Evolutionary conservation across 495 filamentous ascomycete genomes (phyloP).

Genomic region (Penicillium lividum): DNA sequence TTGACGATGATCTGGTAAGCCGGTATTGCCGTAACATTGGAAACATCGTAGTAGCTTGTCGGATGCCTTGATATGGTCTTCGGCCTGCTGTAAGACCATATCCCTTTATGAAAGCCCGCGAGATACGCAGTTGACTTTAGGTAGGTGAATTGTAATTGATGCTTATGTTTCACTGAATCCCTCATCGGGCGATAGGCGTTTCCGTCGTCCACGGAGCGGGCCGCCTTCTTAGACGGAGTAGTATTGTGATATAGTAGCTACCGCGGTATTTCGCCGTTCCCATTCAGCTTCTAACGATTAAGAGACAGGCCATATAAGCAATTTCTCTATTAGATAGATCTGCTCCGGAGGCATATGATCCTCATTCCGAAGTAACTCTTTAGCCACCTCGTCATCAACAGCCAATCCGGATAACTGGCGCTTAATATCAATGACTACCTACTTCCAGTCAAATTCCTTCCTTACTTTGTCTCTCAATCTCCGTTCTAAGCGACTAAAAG

Average conservation of each 20-base stretch:
- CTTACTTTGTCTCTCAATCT: conserved; percentile 6
- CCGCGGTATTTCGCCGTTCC: conserved; percentile 24
- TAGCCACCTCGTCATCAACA: conserved; percentile 19
- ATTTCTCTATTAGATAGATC: conserved; percentile 28
- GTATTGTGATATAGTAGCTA: conserved; percentile 21
- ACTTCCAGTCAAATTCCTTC: conserved; percentile 18
- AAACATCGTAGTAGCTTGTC: conserved; percentile 16
- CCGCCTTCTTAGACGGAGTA: conserved; percentile 26
- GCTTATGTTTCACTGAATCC: too few relatives aligned
- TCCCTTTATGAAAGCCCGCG: conserved; percentile 12
- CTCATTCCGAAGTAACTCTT: conserved; percentile 21
- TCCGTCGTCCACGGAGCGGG: conserved; percentile 25
- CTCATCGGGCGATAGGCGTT: conserved; percentile 20
- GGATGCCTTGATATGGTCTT: conserved; percentile 10
- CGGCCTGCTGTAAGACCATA: conserved; percentile 4
- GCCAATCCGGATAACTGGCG: conserved; percentile 20
- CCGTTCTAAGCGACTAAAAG: conserved; percentile 18
- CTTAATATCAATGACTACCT: conserved; percentile 30
- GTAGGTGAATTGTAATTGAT: not conserved
- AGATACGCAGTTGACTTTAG: conserved; percentile 10
- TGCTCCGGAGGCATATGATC: conserved; percentile 21
- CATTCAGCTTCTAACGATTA: conserved; percentile 26
- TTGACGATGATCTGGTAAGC: too few relatives aligned
- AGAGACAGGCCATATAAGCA: conserved; percentile 31
- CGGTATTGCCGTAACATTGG: conserved; percentile 7